Percentiles rank a stretch among this genome's conserved stretches.
Conservation (phyloP, 108 stramenopile genomes). For the Conticribra guillardii region DNA sequence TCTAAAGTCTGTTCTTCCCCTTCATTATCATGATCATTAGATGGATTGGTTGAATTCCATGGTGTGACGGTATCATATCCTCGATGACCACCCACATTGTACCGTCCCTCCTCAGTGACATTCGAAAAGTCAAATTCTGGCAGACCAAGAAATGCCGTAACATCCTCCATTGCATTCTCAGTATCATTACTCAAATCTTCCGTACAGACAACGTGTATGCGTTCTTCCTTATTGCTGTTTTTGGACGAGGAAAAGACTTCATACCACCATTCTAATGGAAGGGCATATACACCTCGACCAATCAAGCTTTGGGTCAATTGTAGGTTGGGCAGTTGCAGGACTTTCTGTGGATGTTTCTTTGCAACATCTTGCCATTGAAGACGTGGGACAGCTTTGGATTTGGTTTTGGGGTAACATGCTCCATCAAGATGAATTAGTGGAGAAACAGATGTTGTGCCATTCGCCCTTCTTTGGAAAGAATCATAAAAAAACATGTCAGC, state of each 20-base stretch:
- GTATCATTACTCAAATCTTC: conserved; percentile 66
- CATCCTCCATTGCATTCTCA: conserved; percentile 50
- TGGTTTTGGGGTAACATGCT: conserved; percentile 63
- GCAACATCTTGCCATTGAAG: conserved; percentile 71
- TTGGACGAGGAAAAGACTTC: conserved; percentile 37
- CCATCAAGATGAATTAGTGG: conserved; percentile 74
- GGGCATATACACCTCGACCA: conserved; percentile 70
- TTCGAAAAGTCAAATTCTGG: conserved; percentile 68
- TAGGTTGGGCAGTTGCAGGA: conserved; percentile 56
- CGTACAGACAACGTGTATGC: conserved; percentile 75
- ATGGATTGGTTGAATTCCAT: conserved; percentile 46
- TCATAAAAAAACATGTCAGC: conserved; percentile 31
- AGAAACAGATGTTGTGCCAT: conserved; percentile 10
- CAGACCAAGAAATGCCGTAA: conserved; percentile 72
- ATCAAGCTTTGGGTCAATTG: conserved; percentile 75
- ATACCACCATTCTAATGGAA: conserved; percentile 91
- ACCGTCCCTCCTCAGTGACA: conserved; percentile 57
- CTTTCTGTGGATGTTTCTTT: conserved; percentile 58
- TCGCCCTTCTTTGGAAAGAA: conserved; percentile 39
- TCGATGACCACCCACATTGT: conserved; percentile 81
- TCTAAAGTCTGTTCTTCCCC: conserved; percentile 14
- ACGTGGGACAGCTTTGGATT: conserved; percentile 54
- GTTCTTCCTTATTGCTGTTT: conserved; percentile 10
- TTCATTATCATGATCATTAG: conserved; percentile 14
- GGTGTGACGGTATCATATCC: conserved; percentile 79